Percentiles rank a stretch among this genome's conserved stretches.
These are phyloP conservation scores for Purpureocillium lavendulum DNA, from an alignment of 2,329 filamentous ascomycete species.

Conservation along the genomic window DNA sequence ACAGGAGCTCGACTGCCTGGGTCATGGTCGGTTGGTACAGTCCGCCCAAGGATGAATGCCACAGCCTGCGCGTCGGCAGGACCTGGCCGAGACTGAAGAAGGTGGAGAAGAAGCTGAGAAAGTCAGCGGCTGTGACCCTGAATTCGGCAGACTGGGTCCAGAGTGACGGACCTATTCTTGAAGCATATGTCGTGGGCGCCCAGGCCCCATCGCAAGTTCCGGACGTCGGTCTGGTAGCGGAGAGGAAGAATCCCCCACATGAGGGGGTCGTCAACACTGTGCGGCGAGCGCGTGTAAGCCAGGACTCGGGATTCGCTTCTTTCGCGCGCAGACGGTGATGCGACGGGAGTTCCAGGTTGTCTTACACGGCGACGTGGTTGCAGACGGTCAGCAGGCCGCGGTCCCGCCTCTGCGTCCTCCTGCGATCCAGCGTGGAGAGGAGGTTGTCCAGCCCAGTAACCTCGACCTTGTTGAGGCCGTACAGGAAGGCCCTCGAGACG, in stretches of 20 bases:
- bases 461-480: conserved; percentile 65
- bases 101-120: conserved; percentile 50
- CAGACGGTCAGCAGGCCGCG: conserved; percentile 72
- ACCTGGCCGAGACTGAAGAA: conserved; percentile 92
- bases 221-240: conserved; percentile 60
- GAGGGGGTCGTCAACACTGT: conserved; percentile 84
- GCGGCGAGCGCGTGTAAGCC: neutral
- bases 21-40: conserved; percentile 84
- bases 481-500: conserved; percentile 67
- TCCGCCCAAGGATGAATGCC: conserved; percentile 72
- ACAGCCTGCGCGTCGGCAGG: conserved; percentile 75
- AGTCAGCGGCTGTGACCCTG: neutral
- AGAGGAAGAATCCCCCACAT: conserved; percentile 86
- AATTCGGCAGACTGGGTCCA: neutral
- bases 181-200: conserved; percentile 96
- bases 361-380: conserved; percentile 32
- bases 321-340: too few species aligned
- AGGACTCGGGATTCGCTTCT: too few species aligned
- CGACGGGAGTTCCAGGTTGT: too few species aligned
- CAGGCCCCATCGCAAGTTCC: conserved; percentile 78
- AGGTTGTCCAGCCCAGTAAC: conserved; percentile 70
- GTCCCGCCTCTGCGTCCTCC: conserved; percentile 55
- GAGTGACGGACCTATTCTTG: conserved; percentile 58
- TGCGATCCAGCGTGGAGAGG: conserved; percentile 63
- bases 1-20: conserved; percentile 78